A percentile compares a stretch with the other conserved stretches of the same genome.
These are phyloP conservation scores for Aaosphaeria arxii DNA, from an alignment of 2,329 filamentous ascomycete species.

Conservation along the genomic window DNA sequence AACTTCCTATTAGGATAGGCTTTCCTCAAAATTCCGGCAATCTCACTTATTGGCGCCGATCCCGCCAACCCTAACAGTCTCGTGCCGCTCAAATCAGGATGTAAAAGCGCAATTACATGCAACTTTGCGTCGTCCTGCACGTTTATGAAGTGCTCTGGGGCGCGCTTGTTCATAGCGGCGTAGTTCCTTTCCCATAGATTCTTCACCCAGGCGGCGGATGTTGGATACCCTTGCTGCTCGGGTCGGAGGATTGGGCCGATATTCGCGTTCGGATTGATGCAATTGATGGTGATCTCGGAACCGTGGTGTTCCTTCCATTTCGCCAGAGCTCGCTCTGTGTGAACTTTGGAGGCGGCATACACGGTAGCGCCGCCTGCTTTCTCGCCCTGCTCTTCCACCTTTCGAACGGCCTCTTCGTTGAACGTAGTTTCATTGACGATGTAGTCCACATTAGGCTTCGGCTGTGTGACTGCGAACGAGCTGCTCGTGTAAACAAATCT, in stretches of 20 bases:
- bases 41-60: too few species aligned
- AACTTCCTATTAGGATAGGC: not conserved
- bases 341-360: not conserved
- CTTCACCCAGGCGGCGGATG: not conserved
- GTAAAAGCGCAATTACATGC: slow-evolving; percentile 49
- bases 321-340: not conserved
- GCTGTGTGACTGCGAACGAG: slow-evolving; percentile 25
- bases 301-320: not conserved
- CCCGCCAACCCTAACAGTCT: too few species aligned
- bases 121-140: slow-evolving; percentile 36
- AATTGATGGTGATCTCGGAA: not conserved
- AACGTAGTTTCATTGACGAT: not conserved
- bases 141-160: slow-evolving; percentile 6
- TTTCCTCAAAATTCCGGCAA: not conserved
- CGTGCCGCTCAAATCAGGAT: slow-evolving; percentile 8
- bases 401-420: not conserved
- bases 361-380: not conserved
- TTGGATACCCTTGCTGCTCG: not conserved
- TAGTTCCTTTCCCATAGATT: not conserved
- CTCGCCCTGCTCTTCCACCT: not conserved
- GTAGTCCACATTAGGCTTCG: not conserved
- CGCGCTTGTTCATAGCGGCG: not conserved
- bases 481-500: slow-evolving; percentile 47
- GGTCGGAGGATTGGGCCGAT: not conserved
- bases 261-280: not conserved